Conservation (phyloP, 2,329 filamentous ascomycete species). For the Lachnellula cervina region DNA sequence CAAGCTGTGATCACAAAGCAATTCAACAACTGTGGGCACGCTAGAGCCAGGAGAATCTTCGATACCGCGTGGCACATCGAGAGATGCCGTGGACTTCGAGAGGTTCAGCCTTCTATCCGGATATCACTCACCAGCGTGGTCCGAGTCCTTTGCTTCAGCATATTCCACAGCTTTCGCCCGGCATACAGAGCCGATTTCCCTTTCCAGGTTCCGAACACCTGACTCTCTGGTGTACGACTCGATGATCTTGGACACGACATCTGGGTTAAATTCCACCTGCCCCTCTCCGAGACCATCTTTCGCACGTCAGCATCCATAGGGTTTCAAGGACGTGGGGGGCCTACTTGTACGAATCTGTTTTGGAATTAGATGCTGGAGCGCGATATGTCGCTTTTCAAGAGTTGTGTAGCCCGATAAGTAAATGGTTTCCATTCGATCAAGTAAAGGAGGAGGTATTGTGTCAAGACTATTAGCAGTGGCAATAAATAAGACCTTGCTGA, state of each 20-base stretch:
- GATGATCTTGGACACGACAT: slow-evolving; percentile 91
- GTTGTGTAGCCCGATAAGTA: slow-evolving; percentile 92
- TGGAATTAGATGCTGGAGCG: slow-evolving; percentile 85
- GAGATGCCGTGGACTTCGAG: no score
- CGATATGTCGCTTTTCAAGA: slow-evolving; percentile 93
- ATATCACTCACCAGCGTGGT: slow-evolving; percentile 35
- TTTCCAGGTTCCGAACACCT: slow-evolving; percentile 91
- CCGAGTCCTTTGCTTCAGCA: slow-evolving; percentile 79
- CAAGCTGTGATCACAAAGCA: background rate
- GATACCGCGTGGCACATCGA: no score
- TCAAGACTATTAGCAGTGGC: slow-evolving; percentile 93
- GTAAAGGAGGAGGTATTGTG: slow-evolving; percentile 86
- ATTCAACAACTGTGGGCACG: no score
- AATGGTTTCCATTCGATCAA: slow-evolving; percentile 97
- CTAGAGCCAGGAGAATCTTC: no score
- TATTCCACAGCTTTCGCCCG: slow-evolving; percentile 93
- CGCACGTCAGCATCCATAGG: slow-evolving; percentile 17
- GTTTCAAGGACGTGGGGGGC: slow-evolving; percentile 2
- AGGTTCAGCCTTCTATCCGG: background rate
- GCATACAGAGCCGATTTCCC: slow-evolving; percentile 91
- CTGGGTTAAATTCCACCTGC: slow-evolving; percentile 71
- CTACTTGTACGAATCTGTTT: slow-evolving; percentile 81
- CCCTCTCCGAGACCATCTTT: slow-evolving; percentile 67
- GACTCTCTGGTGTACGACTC: slow-evolving; percentile 95
- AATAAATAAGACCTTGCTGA: slow-evolving; percentile 96